These are phyloP conservation scores for Trichoderma asperelloides DNA, from an alignment of 495 filamentous ascomycete species.

Conservation along the genomic window DNA sequence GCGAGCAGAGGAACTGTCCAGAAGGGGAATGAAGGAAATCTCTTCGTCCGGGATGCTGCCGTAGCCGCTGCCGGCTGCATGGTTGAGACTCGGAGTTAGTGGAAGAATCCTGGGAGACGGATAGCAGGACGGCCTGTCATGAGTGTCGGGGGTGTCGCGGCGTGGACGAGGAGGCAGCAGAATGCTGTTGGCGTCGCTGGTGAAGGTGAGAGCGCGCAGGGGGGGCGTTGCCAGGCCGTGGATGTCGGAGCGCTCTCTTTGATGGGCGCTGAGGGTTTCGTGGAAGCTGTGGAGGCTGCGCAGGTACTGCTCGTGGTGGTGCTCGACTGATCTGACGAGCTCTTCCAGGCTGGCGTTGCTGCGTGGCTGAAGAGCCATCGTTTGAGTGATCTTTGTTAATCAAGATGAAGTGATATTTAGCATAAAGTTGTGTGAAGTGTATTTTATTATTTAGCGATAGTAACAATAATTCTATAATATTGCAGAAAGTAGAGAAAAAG, in stretches of 20 bases:
- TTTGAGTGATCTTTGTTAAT: neutral
- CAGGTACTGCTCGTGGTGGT: slow-evolving; percentile 28
- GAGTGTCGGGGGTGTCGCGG: slow-evolving; percentile 1
- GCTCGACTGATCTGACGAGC: slow-evolving; percentile 25
- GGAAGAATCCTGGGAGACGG: slow-evolving; percentile 3
- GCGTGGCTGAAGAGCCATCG: neutral
- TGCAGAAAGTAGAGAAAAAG: too few species aligned
- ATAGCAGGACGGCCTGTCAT: slow-evolving; percentile 11
- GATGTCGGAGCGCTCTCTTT: neutral
- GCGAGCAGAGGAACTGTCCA: neutral
- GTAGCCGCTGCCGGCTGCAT: neutral
- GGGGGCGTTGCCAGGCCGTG: slow-evolving; percentile 12
- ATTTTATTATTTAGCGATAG: too few species aligned
- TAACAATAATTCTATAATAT: too few species aligned
- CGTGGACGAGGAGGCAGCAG: neutral
- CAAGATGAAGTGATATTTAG: too few species aligned
- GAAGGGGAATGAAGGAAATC: slow-evolving; percentile 5
- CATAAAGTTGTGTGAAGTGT: too few species aligned
- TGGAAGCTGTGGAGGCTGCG: slow-evolving; percentile 24
- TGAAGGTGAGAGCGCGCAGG: slow-evolving; percentile 15
- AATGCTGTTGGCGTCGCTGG: slow-evolving; percentile 5
- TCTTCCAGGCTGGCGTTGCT: slow-evolving; percentile 19
- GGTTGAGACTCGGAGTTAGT: neutral
- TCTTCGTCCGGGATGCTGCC: neutral
- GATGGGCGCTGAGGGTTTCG: slow-evolving; percentile 16